phyloP scores from a whole-genome alignment of 495 filamentous ascomycete genomes.

The Aspergillus bertholletiae region DNA sequence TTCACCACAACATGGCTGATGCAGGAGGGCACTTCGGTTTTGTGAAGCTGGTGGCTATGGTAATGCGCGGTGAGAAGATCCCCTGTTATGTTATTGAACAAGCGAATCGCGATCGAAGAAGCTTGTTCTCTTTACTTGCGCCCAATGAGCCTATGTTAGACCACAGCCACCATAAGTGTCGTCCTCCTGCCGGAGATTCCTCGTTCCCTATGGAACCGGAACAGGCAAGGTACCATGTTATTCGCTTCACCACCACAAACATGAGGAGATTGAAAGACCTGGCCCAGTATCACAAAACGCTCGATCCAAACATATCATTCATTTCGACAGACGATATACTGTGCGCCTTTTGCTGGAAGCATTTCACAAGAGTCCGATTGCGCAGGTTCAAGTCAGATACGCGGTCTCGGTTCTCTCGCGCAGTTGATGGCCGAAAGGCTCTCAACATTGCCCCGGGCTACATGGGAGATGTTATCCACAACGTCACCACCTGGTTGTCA shows the following conservation, averaged over 20 bases:
- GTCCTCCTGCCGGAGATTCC: not conserved
- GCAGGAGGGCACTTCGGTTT: conserved; percentile 33
- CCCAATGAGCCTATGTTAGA: conserved; percentile 26
- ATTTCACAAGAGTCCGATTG: conserved; percentile 20
- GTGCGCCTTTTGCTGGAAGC: conserved; percentile 47
- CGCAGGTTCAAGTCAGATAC: conserved; percentile 1
- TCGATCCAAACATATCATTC: conserved; percentile 13
- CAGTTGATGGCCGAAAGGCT: conserved; percentile 32
- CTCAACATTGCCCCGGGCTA: conserved; percentile 32
- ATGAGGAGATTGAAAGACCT: conserved; percentile 17
- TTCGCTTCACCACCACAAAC: conserved; percentile 16
- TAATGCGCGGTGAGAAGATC: conserved; percentile 19
- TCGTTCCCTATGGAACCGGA: conserved; percentile 6
- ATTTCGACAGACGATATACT: conserved; percentile 52
- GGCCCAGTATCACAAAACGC: conserved; percentile 9
- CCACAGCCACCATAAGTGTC: conserved; percentile 17
- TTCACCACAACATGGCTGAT: conserved; percentile 43
- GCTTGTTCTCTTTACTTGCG: conserved; percentile 27
- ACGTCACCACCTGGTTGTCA: conserved; percentile 19
- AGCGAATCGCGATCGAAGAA: conserved; percentile 30
- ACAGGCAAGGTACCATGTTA: conserved; percentile 24
- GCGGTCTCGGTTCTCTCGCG: conserved; percentile 28
- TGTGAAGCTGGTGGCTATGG: conserved; percentile 28
- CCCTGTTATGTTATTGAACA: conserved; percentile 17
- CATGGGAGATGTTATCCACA: conserved; percentile 36